A percentile compares a stretch with the other conserved stretches of the same genome.
phyloP scores from a whole-genome alignment of 495 filamentous ascomycete genomes.

The Lophiotrema nucula region DNA sequence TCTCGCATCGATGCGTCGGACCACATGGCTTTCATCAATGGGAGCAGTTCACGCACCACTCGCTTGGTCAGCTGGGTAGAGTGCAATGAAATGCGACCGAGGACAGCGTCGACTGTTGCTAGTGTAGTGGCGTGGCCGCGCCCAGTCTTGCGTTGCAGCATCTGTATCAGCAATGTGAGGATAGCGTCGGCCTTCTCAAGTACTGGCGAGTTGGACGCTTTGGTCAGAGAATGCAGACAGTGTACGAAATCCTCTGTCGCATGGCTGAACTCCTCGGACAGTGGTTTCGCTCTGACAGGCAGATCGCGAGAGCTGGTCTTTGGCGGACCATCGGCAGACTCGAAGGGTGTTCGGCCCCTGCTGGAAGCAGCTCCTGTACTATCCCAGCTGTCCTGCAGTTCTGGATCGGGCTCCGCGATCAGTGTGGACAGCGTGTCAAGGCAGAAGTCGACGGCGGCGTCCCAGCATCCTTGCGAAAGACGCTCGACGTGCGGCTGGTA shows the following conservation, averaged over 20 bases:
- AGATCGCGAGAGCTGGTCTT: constrained; percentile 9
- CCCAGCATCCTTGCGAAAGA: constrained; percentile 66
- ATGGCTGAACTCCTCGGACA: constrained; percentile 11
- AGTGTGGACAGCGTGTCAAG: constrained; percentile 41
- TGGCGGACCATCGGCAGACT: constrained; percentile 5
- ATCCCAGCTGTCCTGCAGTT: constrained; percentile 12
- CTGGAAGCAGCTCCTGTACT: constrained; percentile 20
- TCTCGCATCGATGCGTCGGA: constrained; percentile 66
- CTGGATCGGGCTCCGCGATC: constrained; percentile 35
- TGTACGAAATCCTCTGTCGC: constrained; percentile 57
- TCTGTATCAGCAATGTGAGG: constrained; percentile 56
- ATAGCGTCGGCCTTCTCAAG: constrained; percentile 57
- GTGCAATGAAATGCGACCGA: constrained; percentile 65
- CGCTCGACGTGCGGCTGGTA: constrained; percentile 76
- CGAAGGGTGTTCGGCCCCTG: constrained; percentile 19
- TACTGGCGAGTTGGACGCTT: constrained; percentile 70
- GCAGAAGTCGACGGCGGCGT: constrained; percentile 66
- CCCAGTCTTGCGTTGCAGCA: constrained; percentile 60
- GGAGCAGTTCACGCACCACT: constrained; percentile 60
- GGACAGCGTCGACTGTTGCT: constrained; percentile 68
- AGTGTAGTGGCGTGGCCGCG: constrained; percentile 69
- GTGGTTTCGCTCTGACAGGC: constrained; percentile 6
- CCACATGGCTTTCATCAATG: constrained; percentile 74
- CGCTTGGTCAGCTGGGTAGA: constrained; percentile 60
- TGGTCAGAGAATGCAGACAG: constrained; percentile 65